Conservation (phyloP, 169 alveolate genomes). For the Eimeria tenella region DNA sequence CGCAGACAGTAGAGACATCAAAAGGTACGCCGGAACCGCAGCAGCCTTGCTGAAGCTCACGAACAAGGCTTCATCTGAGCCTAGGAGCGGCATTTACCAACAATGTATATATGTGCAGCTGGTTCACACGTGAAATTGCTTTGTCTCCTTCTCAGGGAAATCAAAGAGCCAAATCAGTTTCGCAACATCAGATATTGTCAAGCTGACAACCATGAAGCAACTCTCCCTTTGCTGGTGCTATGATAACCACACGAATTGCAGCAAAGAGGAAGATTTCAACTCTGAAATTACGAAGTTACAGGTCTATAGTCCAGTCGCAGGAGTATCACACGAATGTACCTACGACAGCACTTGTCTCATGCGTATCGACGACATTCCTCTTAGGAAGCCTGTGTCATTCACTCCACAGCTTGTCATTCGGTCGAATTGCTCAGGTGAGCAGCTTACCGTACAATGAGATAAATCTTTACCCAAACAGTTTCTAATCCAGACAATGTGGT, state of each 20-base stretch:
- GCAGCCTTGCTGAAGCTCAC: too few species aligned
- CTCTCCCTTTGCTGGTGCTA: conserved; percentile 77
- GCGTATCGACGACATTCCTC: conserved; percentile 31
- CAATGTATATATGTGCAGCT: not conserved
- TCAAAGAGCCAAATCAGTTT: conserved; percentile 9
- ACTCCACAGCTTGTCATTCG: conserved; percentile 23
- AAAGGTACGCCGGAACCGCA: not conserved
- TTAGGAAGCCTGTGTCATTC: not conserved
- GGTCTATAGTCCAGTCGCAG: conserved; percentile 36
- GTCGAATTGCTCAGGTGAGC: conserved; percentile 51
- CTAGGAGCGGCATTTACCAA: not conserved
- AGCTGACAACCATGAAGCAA: not conserved
- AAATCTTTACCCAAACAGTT: not conserved
- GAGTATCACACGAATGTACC: conserved; percentile 50
- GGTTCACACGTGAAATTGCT: not conserved
- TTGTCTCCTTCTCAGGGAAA: conserved; percentile 2
- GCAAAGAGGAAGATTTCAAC: conserved; percentile 20
- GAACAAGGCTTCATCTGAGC: too few species aligned
- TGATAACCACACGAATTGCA: conserved; percentile 1
- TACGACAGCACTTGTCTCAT: conserved; percentile 56
- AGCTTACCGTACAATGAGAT: not conserved
- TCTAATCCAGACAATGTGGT: not conserved
- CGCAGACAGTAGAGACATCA: not conserved
- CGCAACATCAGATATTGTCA: not conserved
- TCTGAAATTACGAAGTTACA: not conserved